These are phyloP conservation scores for Daldinia decipiens DNA, from an alignment of 495 filamentous ascomycete species.

Conservation along the genomic window DNA sequence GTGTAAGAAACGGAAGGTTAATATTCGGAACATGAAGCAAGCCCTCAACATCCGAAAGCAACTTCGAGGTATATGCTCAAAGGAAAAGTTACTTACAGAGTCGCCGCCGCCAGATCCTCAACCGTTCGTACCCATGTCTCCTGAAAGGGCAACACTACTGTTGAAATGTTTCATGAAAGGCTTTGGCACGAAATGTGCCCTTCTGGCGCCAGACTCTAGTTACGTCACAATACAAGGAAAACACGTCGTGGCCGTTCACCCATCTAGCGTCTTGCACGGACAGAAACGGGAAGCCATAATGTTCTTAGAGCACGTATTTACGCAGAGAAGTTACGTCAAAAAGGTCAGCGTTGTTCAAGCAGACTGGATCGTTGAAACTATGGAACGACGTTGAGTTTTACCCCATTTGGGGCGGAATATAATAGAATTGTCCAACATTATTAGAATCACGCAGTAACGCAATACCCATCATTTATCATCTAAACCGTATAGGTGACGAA, in stretches of 20 bases:
- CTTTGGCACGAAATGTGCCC: conserved; percentile 83
- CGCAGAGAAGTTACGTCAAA: conserved; percentile 88
- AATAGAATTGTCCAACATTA: no score
- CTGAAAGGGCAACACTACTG: conserved; percentile 66
- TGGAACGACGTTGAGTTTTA: conserved; percentile 40
- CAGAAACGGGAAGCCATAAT: conserved; percentile 93
- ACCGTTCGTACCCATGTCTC: conserved; percentile 58
- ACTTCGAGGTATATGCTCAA: conserved; percentile 71
- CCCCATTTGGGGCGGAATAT: no score
- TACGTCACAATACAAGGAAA: conserved; percentile 87
- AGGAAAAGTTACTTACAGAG: conserved; percentile 58
- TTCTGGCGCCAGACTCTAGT: conserved; percentile 82
- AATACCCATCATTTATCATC: no score
- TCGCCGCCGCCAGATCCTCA: conserved; percentile 57
- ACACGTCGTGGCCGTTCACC: conserved; percentile 89
- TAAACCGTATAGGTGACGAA: no score
- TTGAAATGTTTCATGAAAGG: conserved; percentile 85
- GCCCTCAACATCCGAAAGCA: conserved; percentile 85
- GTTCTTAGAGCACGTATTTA: conserved; percentile 96
- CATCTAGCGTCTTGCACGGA: conserved; percentile 84
- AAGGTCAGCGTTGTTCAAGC: conserved; percentile 88
- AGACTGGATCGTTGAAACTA: conserved; percentile 81
- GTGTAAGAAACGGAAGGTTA: conserved; percentile 81
- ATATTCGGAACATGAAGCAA: conserved; percentile 81
- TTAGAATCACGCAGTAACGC: no score